Evolutionary conservation across 805 yeast genomes (phyloP), one percentile per base, ranked within the genome.

Genomic region (Saccharomycopsis sp.): DNA sequence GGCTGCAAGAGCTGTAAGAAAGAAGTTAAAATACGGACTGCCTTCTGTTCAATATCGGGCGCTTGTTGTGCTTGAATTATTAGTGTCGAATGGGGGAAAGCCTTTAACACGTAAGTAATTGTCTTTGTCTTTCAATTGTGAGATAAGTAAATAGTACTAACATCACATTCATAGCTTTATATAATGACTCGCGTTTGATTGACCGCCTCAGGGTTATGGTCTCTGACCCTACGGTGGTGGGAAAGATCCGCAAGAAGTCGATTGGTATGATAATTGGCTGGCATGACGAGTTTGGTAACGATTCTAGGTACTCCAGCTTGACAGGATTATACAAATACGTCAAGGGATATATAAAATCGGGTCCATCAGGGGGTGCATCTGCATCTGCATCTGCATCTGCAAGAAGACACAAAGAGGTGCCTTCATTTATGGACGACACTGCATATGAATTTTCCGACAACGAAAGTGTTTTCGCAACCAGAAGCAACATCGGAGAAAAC

Each of bases 1-100:
- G 69, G 93, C 96, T 1, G 97, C 97, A 0, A 77, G 98, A 50
- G 96, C 97, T 0, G 73, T 94, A 22, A 79, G 99, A 55, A 94
- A 94, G 76, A 84, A 85, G 66, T 73, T 94, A 68, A 94, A 96
- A 72, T 87, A 93, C 68, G 98, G 97, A n/a, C 67, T 77, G 1
- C 68, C 72, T 2, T 71, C 74, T 19, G 86, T 86, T 63, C 96
- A 89, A 69, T 65, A 79, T 56, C 80, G 88, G 52, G 87, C 96
- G 0, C 70, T 91, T 72, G 86, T 67, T 15, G 54, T 59, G 12
- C 70, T 85, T 47, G 88, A 87, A 64, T 72, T 81, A 19, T 69
- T 86, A 22, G 83, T 87, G 1, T 78, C 82, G 42, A 85, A 85
- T 67, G 82, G 81, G 25, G 79, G 80, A 1, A 68, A 62, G 9